These are phyloP conservation scores for Dendryphion nanum DNA, from an alignment of 2,329 filamentous ascomycete genomes.

Conservation along the genomic window DNA sequence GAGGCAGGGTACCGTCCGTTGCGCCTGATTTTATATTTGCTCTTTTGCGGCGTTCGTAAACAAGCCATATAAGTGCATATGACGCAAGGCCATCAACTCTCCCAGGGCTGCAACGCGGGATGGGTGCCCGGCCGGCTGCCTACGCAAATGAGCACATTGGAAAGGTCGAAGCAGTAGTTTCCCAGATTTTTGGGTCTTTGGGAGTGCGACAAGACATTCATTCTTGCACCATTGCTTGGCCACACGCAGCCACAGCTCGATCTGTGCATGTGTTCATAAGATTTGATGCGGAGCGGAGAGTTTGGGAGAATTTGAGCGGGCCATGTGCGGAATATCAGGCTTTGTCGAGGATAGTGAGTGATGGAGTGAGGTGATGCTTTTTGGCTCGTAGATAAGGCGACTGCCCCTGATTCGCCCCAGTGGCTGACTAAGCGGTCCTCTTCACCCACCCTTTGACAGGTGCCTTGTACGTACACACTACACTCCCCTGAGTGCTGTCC, in stretches of 20 bases:
- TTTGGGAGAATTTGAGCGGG: too few species aligned
- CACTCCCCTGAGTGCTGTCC: too few species aligned
- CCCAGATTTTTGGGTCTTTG: too few species aligned
- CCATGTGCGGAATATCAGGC: too few species aligned
- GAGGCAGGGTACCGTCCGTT: conserved; percentile 5
- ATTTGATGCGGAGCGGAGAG: too few species aligned
- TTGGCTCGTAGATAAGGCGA: conserved; percentile 22
- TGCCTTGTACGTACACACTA: conserved; percentile 14
- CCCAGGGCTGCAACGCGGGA: conserved; percentile 28
- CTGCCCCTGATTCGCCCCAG: conserved; percentile 26
- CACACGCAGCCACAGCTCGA: conserved; percentile 7
- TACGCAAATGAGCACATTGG: too few species aligned
- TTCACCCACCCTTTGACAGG: conserved; percentile 22
- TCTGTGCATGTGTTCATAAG: conserved; percentile 7
- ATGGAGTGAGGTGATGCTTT: conserved; percentile 35
- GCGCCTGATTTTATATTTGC: conserved; percentile 30
- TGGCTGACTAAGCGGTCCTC: conserved; percentile 16
- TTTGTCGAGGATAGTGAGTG: conserved; percentile 15
- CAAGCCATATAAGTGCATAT: conserved; percentile 8
- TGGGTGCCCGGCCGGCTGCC: too few species aligned
- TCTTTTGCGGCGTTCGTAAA: conserved; percentile 24
- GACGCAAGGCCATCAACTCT: conserved; percentile 20
- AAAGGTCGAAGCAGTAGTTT: too few species aligned
- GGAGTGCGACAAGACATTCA: too few species aligned
- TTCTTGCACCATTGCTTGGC: conserved; percentile 6